These are phyloP conservation scores for Chrysochromulina parva DNA, from an alignment of 78 protist genomes.

Conservation along the genomic window DNA sequence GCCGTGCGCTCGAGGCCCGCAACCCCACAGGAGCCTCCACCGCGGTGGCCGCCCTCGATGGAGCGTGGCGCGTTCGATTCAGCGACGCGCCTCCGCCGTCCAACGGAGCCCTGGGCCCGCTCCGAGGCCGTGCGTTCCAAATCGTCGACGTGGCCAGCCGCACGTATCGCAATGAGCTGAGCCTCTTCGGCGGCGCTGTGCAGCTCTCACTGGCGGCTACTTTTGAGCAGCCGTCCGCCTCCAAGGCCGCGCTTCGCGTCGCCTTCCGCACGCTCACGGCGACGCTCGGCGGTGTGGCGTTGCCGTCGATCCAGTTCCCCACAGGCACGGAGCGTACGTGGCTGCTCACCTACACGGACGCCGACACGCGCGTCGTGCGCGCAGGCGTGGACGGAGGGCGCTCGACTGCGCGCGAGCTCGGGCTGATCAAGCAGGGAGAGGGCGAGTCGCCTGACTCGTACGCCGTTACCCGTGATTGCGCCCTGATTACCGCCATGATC, in stretches of 20 bases:
- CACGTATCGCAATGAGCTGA: no score
- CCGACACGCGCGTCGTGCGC: not conserved
- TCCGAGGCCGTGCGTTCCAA: not conserved
- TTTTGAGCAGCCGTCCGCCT: not conserved
- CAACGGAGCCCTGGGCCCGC: not conserved
- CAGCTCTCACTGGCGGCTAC: not conserved
- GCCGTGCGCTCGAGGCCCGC: not conserved
- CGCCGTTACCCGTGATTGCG: not conserved
- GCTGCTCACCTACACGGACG: constrained; percentile 13
- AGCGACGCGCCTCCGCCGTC: constrained; percentile 1
- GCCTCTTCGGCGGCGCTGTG: not conserved
- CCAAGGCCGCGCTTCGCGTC: not conserved
- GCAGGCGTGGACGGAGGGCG: constrained; percentile 17
- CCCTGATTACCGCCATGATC: no score
- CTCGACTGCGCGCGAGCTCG: not conserved
- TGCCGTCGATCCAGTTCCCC: not conserved
- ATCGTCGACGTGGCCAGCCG: not conserved
- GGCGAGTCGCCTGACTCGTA: constrained; percentile 7
- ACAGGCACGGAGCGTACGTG: constrained; percentile 3
- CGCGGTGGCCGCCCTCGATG: not conserved
- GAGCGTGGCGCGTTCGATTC: not conserved
- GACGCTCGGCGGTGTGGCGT: not conserved
- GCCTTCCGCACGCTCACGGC: not conserved
- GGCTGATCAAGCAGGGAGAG: not conserved
- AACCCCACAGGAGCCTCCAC: not conserved